These are phyloP conservation scores for Mantamonas sphyraenae DNA, from an alignment of 78 protist genomes.

Conservation along the genomic window DNA sequence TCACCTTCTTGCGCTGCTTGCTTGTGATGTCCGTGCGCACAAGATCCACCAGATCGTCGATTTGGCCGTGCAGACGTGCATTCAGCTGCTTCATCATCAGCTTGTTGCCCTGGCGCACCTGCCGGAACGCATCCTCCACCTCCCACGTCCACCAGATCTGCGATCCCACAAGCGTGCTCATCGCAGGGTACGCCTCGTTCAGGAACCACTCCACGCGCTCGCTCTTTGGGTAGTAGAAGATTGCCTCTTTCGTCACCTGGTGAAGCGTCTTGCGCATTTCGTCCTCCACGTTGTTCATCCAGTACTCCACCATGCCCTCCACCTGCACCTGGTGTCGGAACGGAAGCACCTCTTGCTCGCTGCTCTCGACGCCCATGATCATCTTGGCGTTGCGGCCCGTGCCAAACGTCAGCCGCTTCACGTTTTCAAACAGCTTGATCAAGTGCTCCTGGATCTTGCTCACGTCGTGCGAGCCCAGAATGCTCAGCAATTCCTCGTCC, in stretches of 20 bases:
- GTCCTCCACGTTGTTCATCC: constrained; percentile 67
- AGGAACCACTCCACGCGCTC: constrained; percentile 53
- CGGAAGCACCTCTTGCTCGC: constrained; percentile 62
- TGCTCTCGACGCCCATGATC: constrained; percentile 24
- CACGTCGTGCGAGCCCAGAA: constrained; percentile 64
- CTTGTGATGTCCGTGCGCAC: constrained; percentile 14
- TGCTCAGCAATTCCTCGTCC: constrained; percentile 85
- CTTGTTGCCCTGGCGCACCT: constrained; percentile 60
- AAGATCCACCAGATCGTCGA: constrained; percentile 45
- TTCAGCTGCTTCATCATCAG: constrained; percentile 29
- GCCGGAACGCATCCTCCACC: constrained; percentile 68
- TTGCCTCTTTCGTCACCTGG: constrained; percentile 53
- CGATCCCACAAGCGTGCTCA: constrained; percentile 46
- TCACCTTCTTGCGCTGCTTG: constrained; percentile 55
- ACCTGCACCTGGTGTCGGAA: constrained; percentile 32
- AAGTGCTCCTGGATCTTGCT: constrained; percentile 75
- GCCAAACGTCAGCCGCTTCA: constrained; percentile 41
- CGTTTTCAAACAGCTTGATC: constrained; percentile 78
- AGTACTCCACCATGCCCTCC: constrained; percentile 79
- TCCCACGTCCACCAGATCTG: constrained; percentile 93
- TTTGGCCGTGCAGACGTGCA: constrained; percentile 25
- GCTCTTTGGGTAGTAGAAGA: constrained; percentile 55
- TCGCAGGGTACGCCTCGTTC: constrained; percentile 36
- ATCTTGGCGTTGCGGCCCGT: constrained; percentile 16
- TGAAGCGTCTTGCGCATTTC: constrained; percentile 63